A percentile compares a stretch with the other conserved stretches of the same genome.
Conservation (phyloP, 2,329 filamentous ascomycete genomes). For the Pseudogymnoascus sp. region DNA sequence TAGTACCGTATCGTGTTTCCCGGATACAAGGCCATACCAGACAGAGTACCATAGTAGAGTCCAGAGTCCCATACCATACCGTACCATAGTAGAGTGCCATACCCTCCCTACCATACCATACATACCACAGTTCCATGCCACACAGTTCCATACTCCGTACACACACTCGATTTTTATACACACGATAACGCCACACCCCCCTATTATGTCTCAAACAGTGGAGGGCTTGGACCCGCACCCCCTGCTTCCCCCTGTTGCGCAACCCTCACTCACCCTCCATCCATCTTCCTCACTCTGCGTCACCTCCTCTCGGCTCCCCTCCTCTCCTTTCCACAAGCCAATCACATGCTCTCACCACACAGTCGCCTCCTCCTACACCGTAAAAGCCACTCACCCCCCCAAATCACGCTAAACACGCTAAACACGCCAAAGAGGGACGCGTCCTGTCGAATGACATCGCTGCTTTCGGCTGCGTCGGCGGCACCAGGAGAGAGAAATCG, state of each 20-base stretch:
- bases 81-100: background rate
- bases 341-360: background rate
- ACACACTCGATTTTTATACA: background rate
- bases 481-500: background rate
- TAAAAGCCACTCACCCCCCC: too few species aligned
- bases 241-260: background rate
- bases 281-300: background rate
- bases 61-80: background rate
- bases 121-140: background rate
- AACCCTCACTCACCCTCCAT: background rate
- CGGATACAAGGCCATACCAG: too few species aligned
- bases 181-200: background rate
- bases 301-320: background rate
- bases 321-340: background rate
- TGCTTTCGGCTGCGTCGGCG: background rate
- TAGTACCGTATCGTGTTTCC: background rate
- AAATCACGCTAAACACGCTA: background rate
- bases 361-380: background rate
- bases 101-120: background rate
- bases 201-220: background rate
- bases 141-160: background rate
- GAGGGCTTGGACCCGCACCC: conserved; percentile 2
- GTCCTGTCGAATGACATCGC: background rate
- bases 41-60: background rate
- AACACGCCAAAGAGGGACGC: background rate